Conservation (phyloP, 2,329 filamentous ascomycete genomes). For the Fusarium chaquense region DNA sequence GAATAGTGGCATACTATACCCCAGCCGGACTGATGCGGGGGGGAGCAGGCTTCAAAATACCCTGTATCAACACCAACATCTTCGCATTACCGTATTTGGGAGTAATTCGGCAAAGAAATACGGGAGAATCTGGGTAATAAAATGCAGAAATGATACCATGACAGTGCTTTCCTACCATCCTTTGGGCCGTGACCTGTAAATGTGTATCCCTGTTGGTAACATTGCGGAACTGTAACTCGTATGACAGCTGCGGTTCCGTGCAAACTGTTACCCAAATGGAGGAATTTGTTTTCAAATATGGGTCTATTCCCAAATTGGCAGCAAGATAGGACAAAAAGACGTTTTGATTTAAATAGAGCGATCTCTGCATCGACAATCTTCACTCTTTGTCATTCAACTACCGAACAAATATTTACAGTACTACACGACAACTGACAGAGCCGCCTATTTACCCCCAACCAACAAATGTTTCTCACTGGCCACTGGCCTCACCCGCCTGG, state of each 20-base stretch:
- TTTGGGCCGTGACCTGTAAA: not conserved
- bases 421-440: not conserved
- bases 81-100: conserved; percentile 20
- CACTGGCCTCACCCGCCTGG: not conserved
- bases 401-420: not conserved
- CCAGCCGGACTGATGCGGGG: conserved; percentile 18
- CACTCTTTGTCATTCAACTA: not conserved
- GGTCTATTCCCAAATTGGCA: conserved; percentile 16
- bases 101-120: conserved; percentile 24
- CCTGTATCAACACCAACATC: conserved; percentile 12
- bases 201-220: not conserved
- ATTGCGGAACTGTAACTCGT: not conserved
- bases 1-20: conserved; percentile 2
- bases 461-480: not conserved
- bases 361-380: not conserved
- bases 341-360: conserved; percentile 25
- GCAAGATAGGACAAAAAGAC: conserved; percentile 39
- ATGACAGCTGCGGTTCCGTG: conserved; percentile 1
- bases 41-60: not conserved
- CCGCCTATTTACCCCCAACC: not conserved
- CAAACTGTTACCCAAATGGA: not conserved
- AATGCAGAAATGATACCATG: not conserved
- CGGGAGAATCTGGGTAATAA: not conserved
- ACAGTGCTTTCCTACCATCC: not conserved
- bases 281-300: not conserved